phyloP scores from a whole-genome alignment of 495 filamentous ascomycete genomes.

The Barbatosphaeria neglecta region DNA sequence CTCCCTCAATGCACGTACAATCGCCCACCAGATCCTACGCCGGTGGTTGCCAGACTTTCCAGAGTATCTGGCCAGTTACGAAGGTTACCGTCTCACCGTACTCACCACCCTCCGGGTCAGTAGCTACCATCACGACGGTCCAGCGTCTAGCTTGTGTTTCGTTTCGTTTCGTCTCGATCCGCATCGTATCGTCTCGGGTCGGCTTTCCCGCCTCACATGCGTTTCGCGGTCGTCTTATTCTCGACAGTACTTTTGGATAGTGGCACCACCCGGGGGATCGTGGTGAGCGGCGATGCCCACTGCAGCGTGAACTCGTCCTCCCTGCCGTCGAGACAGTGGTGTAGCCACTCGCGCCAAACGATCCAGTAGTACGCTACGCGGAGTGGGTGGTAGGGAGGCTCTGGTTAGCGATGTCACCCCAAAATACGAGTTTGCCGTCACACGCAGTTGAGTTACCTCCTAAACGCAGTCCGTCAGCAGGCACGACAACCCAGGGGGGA shows the following conservation, averaged over 20 bases:
- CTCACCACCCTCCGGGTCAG: too few species aligned
- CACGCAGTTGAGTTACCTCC: too few species aligned
- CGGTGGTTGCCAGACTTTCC: too few species aligned
- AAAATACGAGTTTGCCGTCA: too few species aligned
- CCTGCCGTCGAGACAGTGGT: conserved; percentile 63
- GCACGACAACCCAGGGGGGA: conserved; percentile 2
- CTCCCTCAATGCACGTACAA: too few species aligned
- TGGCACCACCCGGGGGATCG: conserved; percentile 51
- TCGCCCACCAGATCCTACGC: too few species aligned
- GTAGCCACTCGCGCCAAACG: conserved; percentile 76
- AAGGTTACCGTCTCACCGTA: too few species aligned
- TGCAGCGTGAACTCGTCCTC: conserved; percentile 65
- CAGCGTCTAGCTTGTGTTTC: background rate
- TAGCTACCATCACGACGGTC: too few species aligned
- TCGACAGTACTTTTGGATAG: conserved; percentile 4
- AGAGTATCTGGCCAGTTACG: too few species aligned
- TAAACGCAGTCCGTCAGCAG: conserved; percentile 1
- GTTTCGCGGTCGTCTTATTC: conserved; percentile 14
- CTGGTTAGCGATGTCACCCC: conserved; percentile 19
- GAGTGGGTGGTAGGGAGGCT: conserved; percentile 54
- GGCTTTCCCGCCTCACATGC: too few species aligned
- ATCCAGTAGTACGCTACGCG: conserved; percentile 74
- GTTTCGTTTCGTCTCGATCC: too few species aligned
- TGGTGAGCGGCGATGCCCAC: conserved; percentile 55
- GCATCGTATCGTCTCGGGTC: too few species aligned